Evolutionary conservation across 495 filamentous ascomycete genomes (phyloP).

Genomic region (Hypoxylon cercidicola): DNA sequence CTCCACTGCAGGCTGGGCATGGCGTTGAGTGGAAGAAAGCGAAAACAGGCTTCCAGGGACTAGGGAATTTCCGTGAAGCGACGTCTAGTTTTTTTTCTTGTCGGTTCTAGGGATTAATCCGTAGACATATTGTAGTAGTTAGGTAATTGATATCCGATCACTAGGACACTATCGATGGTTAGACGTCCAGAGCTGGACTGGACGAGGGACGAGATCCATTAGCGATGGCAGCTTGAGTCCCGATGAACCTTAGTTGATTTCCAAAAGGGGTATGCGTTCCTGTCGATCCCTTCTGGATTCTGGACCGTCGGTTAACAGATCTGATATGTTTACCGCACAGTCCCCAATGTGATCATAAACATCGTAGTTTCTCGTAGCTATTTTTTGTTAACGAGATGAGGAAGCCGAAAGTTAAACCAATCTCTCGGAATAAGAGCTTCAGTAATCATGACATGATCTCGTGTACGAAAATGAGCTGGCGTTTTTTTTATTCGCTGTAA

Average conservation of each 20-base stretch:
- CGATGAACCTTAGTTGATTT: conserved; percentile 13
- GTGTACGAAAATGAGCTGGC: conserved; percentile 24
- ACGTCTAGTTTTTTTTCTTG: neutral
- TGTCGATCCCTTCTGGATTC: conserved; percentile 31
- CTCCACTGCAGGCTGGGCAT: neutral
- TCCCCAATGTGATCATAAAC: conserved; percentile 18
- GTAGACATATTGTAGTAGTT: conserved; percentile 19
- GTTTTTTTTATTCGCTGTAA: conserved; percentile 5
- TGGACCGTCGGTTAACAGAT: conserved; percentile 34
- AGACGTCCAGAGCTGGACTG: conserved; percentile 10
- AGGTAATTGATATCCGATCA: conserved; percentile 30
- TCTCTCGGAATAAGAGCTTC: conserved; percentile 18
- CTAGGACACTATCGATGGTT: conserved; percentile 26
- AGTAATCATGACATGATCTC: conserved; percentile 18
- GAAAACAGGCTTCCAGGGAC: conserved; percentile 7
- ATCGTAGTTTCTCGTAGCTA: conserved; percentile 2
- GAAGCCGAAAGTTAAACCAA: conserved; percentile 31
- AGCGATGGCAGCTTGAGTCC: neutral
- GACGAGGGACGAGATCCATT: neutral
- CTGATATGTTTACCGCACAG: conserved; percentile 30
- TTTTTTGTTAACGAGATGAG: conserved; percentile 38
- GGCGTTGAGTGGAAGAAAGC: neutral
- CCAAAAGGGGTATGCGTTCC: conserved; percentile 31
- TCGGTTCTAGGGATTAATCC: conserved; percentile 20
- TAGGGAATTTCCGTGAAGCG: neutral